Conservation (phyloP, 768 basidiomycete genomes). For the Trametopsis cervina region DNA sequence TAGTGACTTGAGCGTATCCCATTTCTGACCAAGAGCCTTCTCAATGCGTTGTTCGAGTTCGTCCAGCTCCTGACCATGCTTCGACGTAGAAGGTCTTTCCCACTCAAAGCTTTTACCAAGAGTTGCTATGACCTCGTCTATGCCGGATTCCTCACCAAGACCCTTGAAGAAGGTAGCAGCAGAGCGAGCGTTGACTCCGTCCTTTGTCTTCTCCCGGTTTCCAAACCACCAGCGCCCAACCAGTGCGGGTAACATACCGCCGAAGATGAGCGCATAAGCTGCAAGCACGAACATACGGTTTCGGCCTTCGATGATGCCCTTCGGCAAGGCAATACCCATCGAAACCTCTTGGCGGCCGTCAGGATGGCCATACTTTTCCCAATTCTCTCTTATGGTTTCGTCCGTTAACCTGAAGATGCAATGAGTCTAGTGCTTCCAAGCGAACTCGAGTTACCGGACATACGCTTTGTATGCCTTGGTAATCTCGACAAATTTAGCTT, state of each 20-base stretch:
- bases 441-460: conserved; percentile 21
- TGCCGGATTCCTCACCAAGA: conserved; percentile 70
- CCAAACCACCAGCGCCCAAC: conserved; percentile 99
- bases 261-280: conserved; percentile 82
- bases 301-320: conserved; percentile 87
- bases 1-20: conserved; percentile 42
- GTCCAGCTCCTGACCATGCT: conserved; percentile 28
- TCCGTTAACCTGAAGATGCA: conserved; percentile 68
- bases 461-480: conserved; percentile 98
- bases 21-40: conserved; percentile 42
- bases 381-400: conserved; percentile 85
- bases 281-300: conserved; percentile 91
- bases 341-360: conserved; percentile 94
- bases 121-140: conserved; percentile 65
- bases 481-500: conserved; percentile 80
- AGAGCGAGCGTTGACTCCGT: conserved; percentile 74
- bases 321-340: conserved; percentile 92
- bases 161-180: conserved; percentile 86
- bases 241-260: conserved; percentile 75
- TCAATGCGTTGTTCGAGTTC: conserved; percentile 46
- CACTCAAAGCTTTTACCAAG: conserved; percentile 61
- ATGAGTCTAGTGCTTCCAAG: not conserved
- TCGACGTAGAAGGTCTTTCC: conserved; percentile 36
- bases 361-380: conserved; percentile 85
- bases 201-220: conserved; percentile 82